Base-by-base conservation (phyloP, 768 basidiomycete genomes). In the Lentinus tigrinus region DNA sequence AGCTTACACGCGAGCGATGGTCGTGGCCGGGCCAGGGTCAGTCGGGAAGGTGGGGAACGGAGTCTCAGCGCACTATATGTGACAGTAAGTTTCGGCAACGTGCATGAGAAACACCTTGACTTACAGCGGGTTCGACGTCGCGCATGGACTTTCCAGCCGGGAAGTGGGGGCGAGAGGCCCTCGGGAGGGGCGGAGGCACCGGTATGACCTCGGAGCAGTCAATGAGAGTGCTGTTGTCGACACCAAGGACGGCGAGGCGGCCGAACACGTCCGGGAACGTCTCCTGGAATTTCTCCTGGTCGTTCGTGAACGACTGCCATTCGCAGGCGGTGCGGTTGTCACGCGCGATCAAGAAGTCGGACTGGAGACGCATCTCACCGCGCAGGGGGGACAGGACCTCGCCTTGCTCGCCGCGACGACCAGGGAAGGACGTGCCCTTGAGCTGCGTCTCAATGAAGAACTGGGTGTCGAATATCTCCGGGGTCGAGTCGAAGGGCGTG, bases 1-100 rank as follows among this genome's bases (percentile, higher is more conserved):
- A 23, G 21, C 70, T 66, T 67, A 71, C 66, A 71, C 69, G 26
- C 70, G 65, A 24, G 67, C 54, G 19, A 72, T 63, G 23, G 70
- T 61, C 23, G 65, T 70, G 17, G 56, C 62, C 46, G 72, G 67
- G 52, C 73, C 74, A 19, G 70, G 67, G 38, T 65, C 52, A 10
- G 60, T 57, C 13, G 56, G 14, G 28, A 62, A 52, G 10, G 51
- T 57, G 24, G 60, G 60, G 60, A 62, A 62, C 19, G 60, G 49
- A 14, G 56, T 52, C n/a, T 46, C 21, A 19, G 60, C 37, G 21
- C 60, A 52, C 16, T 51, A 19, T 34, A 51, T 14, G 47, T 4
- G 8, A 34, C 7, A 21, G 3, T 23, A 7, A 36, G 49, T 5
- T 16, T 23, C 21, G 23, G 49, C 49, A 37, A 10, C 4, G 6